Base-by-base conservation (phyloP, 371 early-diverging fungal genomes). In the Syncephalis plumigaleata region DNA sequence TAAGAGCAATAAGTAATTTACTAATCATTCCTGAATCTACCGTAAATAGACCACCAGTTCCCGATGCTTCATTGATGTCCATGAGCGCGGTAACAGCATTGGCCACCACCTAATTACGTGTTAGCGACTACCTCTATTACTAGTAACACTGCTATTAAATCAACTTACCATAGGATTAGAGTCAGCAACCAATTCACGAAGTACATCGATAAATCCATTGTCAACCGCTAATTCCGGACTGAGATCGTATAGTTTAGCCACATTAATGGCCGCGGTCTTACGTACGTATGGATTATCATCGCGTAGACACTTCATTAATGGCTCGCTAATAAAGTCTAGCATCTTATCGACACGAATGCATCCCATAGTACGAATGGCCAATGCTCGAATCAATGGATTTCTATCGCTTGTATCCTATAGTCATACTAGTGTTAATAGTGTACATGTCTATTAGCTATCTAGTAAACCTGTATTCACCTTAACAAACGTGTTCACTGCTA, bases 401-500 rank as follows among this genome's bases (percentile, higher is more conserved):
- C 73, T 67, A 56, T 92, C 91, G 57, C 91, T 93, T 4, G 91
- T 80, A 58, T 98, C 98, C 92, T 92, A 49, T 23, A 2, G 39
- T 25, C 21, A 36, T 9, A 22, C 40, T 26, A 4, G 22, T 31
- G 45, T 21, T 37, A n/a, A 44, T 18, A 31, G 21, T 52, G 27
- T 23, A 50, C 4, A 31, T 31, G 11, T 11, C 4, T 11, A 31
- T 31, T 31, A 31, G 31, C 31, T 31, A 36, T 31, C 7, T 31
- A 31, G 4, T 31, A 31, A 31, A 7, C 11, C 31, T 7, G 31
- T 11, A 7, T 11, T 31, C 65, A 89, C 87, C 71, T 89, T 89
- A 36, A 91, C 84, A 68, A 98, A 96, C 27, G 94, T 91, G 55
- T 92, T 93, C 21, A 98, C 86, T 13, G 96, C 95, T 48, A 94